Base-by-base conservation (phyloP, 2,329 filamentous ascomycete genomes). In the Ceratocystis diversiconidia region DNA sequence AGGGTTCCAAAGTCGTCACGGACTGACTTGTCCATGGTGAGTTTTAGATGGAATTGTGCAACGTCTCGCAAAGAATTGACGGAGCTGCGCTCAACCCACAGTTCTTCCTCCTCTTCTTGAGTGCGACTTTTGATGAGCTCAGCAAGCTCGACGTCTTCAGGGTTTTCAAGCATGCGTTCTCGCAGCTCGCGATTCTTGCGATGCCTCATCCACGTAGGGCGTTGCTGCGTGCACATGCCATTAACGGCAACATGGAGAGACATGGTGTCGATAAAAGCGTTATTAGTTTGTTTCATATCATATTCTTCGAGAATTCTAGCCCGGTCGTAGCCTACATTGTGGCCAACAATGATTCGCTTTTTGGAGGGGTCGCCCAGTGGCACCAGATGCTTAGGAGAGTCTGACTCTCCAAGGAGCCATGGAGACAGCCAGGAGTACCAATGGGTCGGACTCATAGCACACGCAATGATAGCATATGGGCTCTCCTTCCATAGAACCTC, bases 391-490 rank as follows among this genome's bases (percentile, higher is more conserved):
- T 84, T 82, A 71, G 90, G 82, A 41, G 85, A 85, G 44, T 88
- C 78, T 1, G 89, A 87, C 77, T 97, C 90, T 36, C 86, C 89
- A 19, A 99, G 76, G 44, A 99, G 77, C 92, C 92, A 99, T 0
- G 94, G 94, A 12, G 94, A 99, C 64, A 99, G 75, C 94, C 94
- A 99, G 0, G 87, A 90, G 76, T 99, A 99, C 95, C 95, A 99
- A 36, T 91, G 86, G 2, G 85, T 92, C 0, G 90, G 86, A 70
- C 91, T 91, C 19, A 86, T 89, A 15, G 95, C 94, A 73, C 92
- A 97, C 25, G 95, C 94, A 90, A 99, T 97, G 66, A 96, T 90
- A 0, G 95, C 91, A 74, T 90, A 99, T 0, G 88, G 86, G 69
- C 87, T 92, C 72, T 94, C 85, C 73, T 95, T 95, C 83, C 87